Base-by-base conservation (phyloP, 2,329 filamentous ascomycete genomes). In the Penicillium concentricum region DNA sequence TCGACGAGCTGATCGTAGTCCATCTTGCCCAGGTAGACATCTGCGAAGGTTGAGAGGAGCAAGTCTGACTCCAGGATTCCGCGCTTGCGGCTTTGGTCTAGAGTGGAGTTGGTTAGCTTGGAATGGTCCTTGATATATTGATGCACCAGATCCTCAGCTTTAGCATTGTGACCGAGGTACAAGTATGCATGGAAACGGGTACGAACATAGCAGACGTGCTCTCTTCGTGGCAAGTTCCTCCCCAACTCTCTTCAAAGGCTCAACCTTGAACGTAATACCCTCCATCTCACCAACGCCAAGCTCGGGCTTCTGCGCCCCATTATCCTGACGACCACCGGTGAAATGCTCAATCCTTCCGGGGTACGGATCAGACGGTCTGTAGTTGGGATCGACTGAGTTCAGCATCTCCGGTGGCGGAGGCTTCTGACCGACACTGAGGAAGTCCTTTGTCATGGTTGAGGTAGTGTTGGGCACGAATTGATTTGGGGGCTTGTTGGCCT, bases 41-140 rank as follows among this genome's bases (percentile, higher is more conserved):
- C 86, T 62, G 94, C 94, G 74, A 99, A 99, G 64, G 94, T 99
- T 58, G 91, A 96, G 65, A 97, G 89, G 61, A 99, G 86, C 53
- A 99, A 90, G 75, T 99, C 94, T 62, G 90, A 92, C 75, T 99
- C 94, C 71, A 97, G 87, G 64, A 90, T 97, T 66, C 94, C 94
- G 73, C 94, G 87, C 79, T 99, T 99, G 67, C 94, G 90, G 75
- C 90, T 94, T 79, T 99, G 94, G 80, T 99, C 93, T 97, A 69
- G 54, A 51, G 39, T 39, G 20, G 46, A 44, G 9, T 9, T 30
- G 16, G n/a, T 63, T 45, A 64, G 59, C 44, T 50, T 47, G 26
- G 26, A 35, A 37, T 18, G 22, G 22, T 35, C 30, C 28, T 46
- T 37, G 10, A 1, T 5, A 16, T 22, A 16, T 43, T 2, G 5